Evolutionary conservation across 1,284 basidiomycete species (phyloP).

Genomic region (Cryptococcus sp.): DNA sequence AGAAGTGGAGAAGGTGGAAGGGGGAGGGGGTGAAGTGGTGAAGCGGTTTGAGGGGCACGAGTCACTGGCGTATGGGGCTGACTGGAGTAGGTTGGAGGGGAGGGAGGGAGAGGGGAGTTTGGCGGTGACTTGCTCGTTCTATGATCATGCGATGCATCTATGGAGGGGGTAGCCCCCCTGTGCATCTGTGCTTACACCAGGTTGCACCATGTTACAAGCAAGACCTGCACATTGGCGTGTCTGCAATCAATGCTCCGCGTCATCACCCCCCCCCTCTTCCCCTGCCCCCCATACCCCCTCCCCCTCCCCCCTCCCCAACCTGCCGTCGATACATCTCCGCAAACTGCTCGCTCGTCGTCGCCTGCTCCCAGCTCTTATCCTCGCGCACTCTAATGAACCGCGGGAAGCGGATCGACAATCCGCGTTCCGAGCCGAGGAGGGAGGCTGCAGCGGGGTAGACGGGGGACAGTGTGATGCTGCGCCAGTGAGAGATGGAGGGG

Average conservation of each 20-base stretch:
- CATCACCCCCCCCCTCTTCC: conserved; percentile 11
- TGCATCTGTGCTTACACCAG: not conserved
- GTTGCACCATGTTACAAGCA: not conserved
- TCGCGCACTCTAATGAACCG: conserved; percentile 56
- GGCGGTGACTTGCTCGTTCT: conserved; percentile 92
- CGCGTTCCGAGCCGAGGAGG: conserved; percentile 63
- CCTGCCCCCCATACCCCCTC: conserved; percentile 28
- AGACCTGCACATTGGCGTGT: conserved; percentile 7
- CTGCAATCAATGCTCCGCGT: conserved; percentile 3
- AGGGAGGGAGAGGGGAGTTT: conserved; percentile 51
- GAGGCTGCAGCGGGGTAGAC: conserved; percentile 78
- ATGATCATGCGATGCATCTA: conserved; percentile 79
- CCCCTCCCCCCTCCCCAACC: conserved; percentile 25
- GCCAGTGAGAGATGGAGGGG: not conserved
- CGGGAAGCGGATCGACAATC: conserved; percentile 62
- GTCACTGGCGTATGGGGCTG: conserved; percentile 89
- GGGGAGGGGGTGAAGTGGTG: conserved; percentile 44
- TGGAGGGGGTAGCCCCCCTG: conserved; percentile 61
- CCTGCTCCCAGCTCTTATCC: conserved; percentile 56
- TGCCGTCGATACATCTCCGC: conserved; percentile 67
- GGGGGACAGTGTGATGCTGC: conserved; percentile 79
- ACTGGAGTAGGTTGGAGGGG: conserved; percentile 69
- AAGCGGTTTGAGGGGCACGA: conserved; percentile 72
- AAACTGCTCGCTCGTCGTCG: conserved; percentile 57
- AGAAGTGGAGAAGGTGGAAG: not conserved